Percentiles rank a stretch among this genome's conserved stretches.
Conservation (phyloP, 2,329 filamentous ascomycete species). For the Proliferodiscus dingleyae region DNA sequence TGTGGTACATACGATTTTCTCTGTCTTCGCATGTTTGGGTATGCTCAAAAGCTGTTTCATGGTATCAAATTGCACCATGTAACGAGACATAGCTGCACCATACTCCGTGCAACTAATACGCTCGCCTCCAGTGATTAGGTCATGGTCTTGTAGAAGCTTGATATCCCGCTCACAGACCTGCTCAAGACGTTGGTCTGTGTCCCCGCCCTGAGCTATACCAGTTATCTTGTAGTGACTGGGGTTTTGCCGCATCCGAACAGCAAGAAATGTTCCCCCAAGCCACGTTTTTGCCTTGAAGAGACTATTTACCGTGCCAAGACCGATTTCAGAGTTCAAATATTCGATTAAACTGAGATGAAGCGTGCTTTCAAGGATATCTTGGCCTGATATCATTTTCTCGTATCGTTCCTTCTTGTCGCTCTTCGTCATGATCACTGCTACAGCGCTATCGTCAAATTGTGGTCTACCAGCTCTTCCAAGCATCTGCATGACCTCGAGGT, state of each 20-base stretch:
- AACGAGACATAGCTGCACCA: conserved; percentile 76
- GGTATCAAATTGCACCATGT: conserved; percentile 74
- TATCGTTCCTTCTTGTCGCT: conserved; percentile 61
- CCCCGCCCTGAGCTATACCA: conserved; percentile 42
- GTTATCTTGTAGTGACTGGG: conserved; percentile 65
- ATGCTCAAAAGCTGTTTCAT: conserved; percentile 68
- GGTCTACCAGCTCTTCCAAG: conserved; percentile 77
- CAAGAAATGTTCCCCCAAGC: conserved; percentile 74
- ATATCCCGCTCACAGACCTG: conserved; percentile 68
- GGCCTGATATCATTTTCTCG: conserved; percentile 67
- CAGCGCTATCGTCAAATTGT: conserved; percentile 73
- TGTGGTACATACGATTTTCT: conserved; percentile 57
- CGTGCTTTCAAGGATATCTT: conserved; percentile 70
- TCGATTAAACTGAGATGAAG: conserved; percentile 76
- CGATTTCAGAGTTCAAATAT: conserved; percentile 80
- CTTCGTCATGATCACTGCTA: conserved; percentile 75
- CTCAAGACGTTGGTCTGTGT: conserved; percentile 60
- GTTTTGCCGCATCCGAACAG: conserved; percentile 67
- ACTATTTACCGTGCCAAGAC: conserved; percentile 65
- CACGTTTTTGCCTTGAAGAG: conserved; percentile 63
- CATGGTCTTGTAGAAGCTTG: conserved; percentile 53
- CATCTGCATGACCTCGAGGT: conserved; percentile 89
- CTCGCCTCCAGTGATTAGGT: conserved; percentile 47
- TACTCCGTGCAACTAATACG: conserved; percentile 62
- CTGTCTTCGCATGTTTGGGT: conserved; percentile 53